These are phyloP conservation scores for Alloascoidea hylecoeti DNA, from an alignment of 805 yeast species.

Conservation along the genomic window DNA sequence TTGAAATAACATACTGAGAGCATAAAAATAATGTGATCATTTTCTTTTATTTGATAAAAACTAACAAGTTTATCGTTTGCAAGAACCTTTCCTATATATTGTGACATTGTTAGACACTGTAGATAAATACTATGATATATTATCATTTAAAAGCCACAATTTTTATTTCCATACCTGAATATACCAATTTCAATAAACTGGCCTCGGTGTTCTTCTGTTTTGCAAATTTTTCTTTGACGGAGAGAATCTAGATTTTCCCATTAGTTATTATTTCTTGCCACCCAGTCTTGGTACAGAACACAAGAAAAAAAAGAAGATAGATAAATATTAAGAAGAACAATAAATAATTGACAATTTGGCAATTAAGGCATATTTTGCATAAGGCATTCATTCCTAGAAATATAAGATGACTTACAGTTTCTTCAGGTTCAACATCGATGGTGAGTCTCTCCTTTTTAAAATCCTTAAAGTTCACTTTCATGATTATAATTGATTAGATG, in stretches of 20 bases:
- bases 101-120: too few species aligned
- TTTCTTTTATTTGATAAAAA: constrained; percentile 58
- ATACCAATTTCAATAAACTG: constrained; percentile 74
- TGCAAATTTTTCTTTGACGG: constrained; percentile 67
- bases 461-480: constrained; percentile 80
- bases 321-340: background rate
- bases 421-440: constrained; percentile 57
- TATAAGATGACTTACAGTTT: constrained; percentile 34
- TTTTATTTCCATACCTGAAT: constrained; percentile 44
- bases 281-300: constrained; percentile 3
- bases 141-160: background rate
- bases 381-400: too few species aligned
- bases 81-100: constrained; percentile 61
- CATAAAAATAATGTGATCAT: constrained; percentile 89
- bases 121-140: background rate
- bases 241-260: constrained; percentile 37
- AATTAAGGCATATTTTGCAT: too few species aligned
- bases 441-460: constrained; percentile 84
- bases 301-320: constrained; percentile 5
- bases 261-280: background rate
- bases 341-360: too few species aligned
- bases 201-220: constrained; percentile 53
- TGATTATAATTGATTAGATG: too few species aligned
- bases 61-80: constrained; percentile 69
- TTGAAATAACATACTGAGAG: constrained; percentile 25